phyloP scores from a whole-genome alignment of 2,329 filamentous ascomycete genomes.

The Gnomoniopsis smithogilvyi region DNA sequence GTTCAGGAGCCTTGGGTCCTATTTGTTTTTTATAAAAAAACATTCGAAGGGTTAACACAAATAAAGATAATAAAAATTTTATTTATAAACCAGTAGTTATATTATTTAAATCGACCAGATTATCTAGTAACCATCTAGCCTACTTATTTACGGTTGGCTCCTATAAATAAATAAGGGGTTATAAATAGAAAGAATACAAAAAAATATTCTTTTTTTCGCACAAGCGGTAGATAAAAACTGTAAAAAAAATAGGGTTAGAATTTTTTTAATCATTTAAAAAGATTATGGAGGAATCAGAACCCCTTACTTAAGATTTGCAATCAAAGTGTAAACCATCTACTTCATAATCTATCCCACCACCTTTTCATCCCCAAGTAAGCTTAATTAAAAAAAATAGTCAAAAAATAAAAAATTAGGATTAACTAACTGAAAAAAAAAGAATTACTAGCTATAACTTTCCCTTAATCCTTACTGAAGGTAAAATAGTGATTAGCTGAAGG shows the following conservation, averaged over 20 bases:
- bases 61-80: not conserved
- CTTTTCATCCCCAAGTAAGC: not conserved
- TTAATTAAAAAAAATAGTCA: not conserved
- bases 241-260: not conserved
- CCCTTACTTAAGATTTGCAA: slow-evolving; percentile 6
- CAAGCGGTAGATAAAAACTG: not conserved
- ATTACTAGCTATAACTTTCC: too few relatives aligned
- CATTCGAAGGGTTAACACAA: not conserved
- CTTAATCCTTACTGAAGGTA: too few relatives aligned
- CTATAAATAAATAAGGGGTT: not conserved
- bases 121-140: not conserved
- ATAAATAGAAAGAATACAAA: not conserved
- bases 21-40: not conserved
- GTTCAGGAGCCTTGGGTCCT: too few relatives aligned
- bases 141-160: not conserved
- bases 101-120: slow-evolving; percentile 3
- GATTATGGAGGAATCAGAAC: slow-evolving; percentile 1
- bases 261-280: not conserved
- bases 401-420: not conserved
- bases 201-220: not conserved
- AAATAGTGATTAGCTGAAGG: too few relatives aligned
- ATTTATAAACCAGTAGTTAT: slow-evolving; percentile 8
- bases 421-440: too few relatives aligned
- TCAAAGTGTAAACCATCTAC: slow-evolving; percentile 4
- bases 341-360: slow-evolving; percentile 1